Base-by-base conservation (phyloP, 1,139 yeast species). In the Kodamaea suecica region DNA sequence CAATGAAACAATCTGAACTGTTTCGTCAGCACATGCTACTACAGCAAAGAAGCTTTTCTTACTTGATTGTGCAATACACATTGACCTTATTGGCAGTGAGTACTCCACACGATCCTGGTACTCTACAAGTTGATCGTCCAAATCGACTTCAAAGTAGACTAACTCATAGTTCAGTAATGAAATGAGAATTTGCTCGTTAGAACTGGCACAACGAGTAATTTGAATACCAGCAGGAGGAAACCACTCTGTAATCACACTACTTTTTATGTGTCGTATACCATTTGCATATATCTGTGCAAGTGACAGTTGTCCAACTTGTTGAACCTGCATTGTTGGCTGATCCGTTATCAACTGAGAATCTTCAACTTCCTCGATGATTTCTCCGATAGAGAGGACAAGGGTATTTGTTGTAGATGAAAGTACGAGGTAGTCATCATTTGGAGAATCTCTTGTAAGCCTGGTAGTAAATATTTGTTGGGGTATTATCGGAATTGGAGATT, bases 131-230 rank as follows among this genome's bases (percentile, higher is more conserved):
- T 78, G 73, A 45, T 84, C 94, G 33, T 63, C 66, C 2, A 61
- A 61, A 44, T 83, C 90, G 20, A 82, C 65, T 57, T 90, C 97
- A 57, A 92, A 90, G 57, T 92, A 92, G 4, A 84, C 81, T 3
- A 92, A 49, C 40, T 84, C 90, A 38, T 80, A 69, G 50, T 82
- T 85, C 2, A 94, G 80, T 7, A 92, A 57, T 0, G 80, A 88
- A 6, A 92, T 51, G 0, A 76, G 76, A 1, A 90, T 66, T 55
- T 92, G 97, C 14, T 73, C 70, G 27, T 71, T 66, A 25, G 86
- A 86, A 3, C 83, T 61, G 1, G 86, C 57, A 0, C 90, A 83
- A 17, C 66, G 61, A 0, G 73, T 50, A 27, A 92, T 71, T 20
- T 73, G 65, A 11, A 83, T 77, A 5, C 95, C 95, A 0, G 83